A percentile compares a stretch with the other conserved stretches of the same genome.
Evolutionary conservation across 2,329 filamentous ascomycete species (phyloP).

Genomic region (Ascochyta pisi): DNA sequence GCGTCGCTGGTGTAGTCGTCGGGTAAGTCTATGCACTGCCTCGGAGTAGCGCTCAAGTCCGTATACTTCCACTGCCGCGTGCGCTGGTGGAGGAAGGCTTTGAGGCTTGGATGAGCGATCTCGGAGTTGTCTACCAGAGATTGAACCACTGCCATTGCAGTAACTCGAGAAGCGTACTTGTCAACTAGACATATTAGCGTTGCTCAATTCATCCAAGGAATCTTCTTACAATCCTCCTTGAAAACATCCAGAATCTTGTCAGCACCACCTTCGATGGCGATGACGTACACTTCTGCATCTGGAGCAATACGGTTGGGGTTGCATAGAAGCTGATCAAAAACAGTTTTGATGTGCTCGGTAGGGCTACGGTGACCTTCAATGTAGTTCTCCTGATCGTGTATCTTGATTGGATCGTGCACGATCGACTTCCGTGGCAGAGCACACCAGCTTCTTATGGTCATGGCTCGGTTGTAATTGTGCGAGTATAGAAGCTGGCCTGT

Average conservation of each 20-base stretch:
- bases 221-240: slow-evolving; percentile 59
- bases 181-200: slow-evolving; percentile 32
- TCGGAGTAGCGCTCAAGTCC: slow-evolving; percentile 20
- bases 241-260: slow-evolving; percentile 66
- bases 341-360: slow-evolving; percentile 67
- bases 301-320: slow-evolving; percentile 52
- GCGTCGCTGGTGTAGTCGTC: slow-evolving; percentile 16
- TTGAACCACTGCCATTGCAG: slow-evolving; percentile 44
- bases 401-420: slow-evolving; percentile 62
- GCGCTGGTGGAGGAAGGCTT: slow-evolving; percentile 41
- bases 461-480: slow-evolving; percentile 64
- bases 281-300: slow-evolving; percentile 68
- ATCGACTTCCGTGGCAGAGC: slow-evolving; percentile 66
- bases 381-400: slow-evolving; percentile 64
- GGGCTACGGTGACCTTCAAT: slow-evolving; percentile 66
- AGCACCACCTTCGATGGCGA: slow-evolving; percentile 74
- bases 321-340: slow-evolving; percentile 70
- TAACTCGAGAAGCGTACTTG: slow-evolving; percentile 32
- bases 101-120: slow-evolving; percentile 33
- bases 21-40: slow-evolving; percentile 36
- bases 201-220: background rate
- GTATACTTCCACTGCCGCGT: slow-evolving; percentile 43
- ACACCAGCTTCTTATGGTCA: slow-evolving; percentile 66
- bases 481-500: slow-evolving; percentile 80
- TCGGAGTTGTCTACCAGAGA: slow-evolving; percentile 28